Base-by-base conservation (phyloP, 2,329 filamentous ascomycete species). In the Nigrospora osmanthi region DNA sequence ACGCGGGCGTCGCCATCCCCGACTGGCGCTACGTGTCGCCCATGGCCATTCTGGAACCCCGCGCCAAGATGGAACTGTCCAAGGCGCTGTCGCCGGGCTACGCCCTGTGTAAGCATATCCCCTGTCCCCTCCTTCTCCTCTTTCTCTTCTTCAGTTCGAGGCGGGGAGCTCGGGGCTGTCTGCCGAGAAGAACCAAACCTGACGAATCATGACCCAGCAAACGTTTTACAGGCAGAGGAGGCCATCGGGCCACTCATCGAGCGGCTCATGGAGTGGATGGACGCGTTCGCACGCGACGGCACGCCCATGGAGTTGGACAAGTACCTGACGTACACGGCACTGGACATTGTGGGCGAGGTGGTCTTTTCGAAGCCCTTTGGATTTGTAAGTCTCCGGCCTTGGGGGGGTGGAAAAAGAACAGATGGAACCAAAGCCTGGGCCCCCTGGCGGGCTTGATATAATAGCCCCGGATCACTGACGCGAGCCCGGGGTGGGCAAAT, bases 1-100 rank as follows among this genome's bases (percentile, higher is more conserved):
- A 68, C 48, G 49, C 55, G 3, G 54, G 65, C 32, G 52, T 65
- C n/a, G 58, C 59, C 23, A 46, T 69, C 23, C 67, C 68, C 9
- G 64, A 71, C 53, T 56, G 61, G 31, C 61, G 60, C 11, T 68
- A 64, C 46, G 55, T 63, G 31, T 68, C 61, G 28, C 61, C 60
- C 19, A 69, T 71, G 66, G 63, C 62, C 2, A 62, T 61, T 40
- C 5, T 28, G 23, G 23, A 66, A 46, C 61, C 60, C 3, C 60
- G 58, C 19, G 52, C 52, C 5, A 62, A 69, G 31, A 58, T 61
- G 16, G 52, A 56, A 33, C 57, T 58, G 40, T 50, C 57, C 4
- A 58, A 55, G 19, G 62, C 66, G 43, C 40, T 67, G 6, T 54
- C 60, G n/a, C 36, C 55, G 2, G 60, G 54, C 3, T 65, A 61